Base-by-base conservation (phyloP, 371 early-diverging fungal species). In the Saksenaea vasiformis region DNA sequence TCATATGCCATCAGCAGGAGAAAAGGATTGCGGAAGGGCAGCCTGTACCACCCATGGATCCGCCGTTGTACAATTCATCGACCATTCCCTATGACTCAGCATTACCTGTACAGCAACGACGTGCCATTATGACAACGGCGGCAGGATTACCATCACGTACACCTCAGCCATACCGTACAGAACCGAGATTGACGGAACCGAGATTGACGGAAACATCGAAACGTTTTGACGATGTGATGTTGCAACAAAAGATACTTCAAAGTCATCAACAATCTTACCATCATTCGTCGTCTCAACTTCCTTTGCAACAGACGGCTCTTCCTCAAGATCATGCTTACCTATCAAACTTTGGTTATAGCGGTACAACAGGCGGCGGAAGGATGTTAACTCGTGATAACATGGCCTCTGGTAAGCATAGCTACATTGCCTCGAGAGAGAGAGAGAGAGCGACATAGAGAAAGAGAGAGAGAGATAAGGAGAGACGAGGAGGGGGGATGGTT, bases 191-290 rank as follows among this genome's bases (percentile, higher is more conserved):
- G 26, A 75, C 82, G 34, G 82, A 81, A 51, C 69, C 68, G 27
- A 76, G 77, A 60, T 74, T 77, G 26, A 77, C 82, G 34, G 82
- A 81, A 51, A 73, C 78, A n/a, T 81, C 82, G 7, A 76, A 75
- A 44, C 73, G 75, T 26, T 61, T 81, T 37, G 82, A 81, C 63
- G 82, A 81, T 70, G 77, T 81, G 31, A 81, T 81, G 82, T 66
- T 78, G 19, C 82, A 81, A 36, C 77, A 78, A 60, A 72, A 77
- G 36, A 67, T 77, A 58, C 67, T 68, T 17, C 76, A 76, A 54
- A 74, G 71, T 44, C 67, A 67, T 36, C 71, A 71, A 57, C 22
- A 58, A 34, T 64, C 62, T 8, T 67, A 69, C 17, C 62, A 59
- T 9, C 64, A 66, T 27, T 43, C 64, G 15, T 22, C 38, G 4